A percentile compares a stretch with the other conserved stretches of the same genome.
These are phyloP conservation scores for Penicillium sp. DNA, from an alignment of 2,329 filamentous ascomycete genomes.

Conservation along the genomic window DNA sequence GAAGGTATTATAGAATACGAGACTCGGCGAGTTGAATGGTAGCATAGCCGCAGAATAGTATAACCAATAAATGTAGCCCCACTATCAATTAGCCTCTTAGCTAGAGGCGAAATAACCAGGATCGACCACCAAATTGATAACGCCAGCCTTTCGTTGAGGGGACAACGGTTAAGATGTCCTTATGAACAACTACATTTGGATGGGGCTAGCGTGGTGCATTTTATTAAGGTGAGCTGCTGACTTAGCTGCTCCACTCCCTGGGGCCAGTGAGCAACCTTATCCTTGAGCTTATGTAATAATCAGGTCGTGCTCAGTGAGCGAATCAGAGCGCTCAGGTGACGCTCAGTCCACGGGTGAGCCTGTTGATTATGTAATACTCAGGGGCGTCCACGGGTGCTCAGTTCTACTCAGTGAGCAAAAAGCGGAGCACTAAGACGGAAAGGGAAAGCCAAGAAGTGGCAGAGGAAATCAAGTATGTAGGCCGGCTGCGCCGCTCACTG, in stretches of 20 bases:
- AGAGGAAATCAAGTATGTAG: too few species aligned
- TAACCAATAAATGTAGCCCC: not conserved
- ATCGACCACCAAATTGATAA: not conserved
- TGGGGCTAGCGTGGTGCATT: not conserved
- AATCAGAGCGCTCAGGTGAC: too few species aligned
- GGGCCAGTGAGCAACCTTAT: not conserved
- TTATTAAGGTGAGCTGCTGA: conserved; percentile 1
- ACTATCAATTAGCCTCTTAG: not conserved
- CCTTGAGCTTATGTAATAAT: not conserved
- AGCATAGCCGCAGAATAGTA: conserved; percentile 2
- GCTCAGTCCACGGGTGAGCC: too few species aligned
- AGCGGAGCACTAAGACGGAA: not conserved
- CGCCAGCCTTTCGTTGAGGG: not conserved
- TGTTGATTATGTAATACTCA: too few species aligned
- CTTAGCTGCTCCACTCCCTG: not conserved
- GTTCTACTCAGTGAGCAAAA: conserved; percentile 1
- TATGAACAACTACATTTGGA: not conserved
- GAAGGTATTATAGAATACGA: not conserved
- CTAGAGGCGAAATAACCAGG: not conserved
- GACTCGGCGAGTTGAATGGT: not conserved
- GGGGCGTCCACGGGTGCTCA: too few species aligned
- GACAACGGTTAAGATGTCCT: conserved; percentile 5
- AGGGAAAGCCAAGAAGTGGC: too few species aligned
- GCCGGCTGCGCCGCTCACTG: too few species aligned
- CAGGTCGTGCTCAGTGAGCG: not conserved